Conservation (phyloP, 345 rosid genomes). For the Cardamine occulta region DNA sequence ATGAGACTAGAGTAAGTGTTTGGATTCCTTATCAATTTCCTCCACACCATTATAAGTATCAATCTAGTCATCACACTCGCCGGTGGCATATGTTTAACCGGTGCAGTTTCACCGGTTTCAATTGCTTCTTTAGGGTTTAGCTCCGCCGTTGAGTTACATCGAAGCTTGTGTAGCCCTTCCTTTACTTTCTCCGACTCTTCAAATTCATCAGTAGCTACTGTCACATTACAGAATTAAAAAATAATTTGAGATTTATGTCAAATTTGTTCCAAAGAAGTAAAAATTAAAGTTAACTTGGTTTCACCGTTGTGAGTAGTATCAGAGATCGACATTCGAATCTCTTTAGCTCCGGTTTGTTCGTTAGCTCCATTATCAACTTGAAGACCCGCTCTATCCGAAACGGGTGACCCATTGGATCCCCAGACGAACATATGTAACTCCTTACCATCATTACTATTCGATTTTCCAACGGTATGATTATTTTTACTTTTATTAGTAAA, state of each 20-base stretch:
- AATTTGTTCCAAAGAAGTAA: neutral
- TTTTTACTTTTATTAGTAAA: constrained; percentile 51
- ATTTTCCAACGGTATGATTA: constrained; percentile 42
- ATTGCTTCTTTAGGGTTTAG: constrained; percentile 65
- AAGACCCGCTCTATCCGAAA: constrained; percentile 73
- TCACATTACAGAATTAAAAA: neutral
- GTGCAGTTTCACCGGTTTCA: constrained; percentile 45
- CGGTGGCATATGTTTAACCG: constrained; percentile 80
- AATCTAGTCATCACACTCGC: constrained; percentile 91
- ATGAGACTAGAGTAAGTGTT: constrained; percentile 90
- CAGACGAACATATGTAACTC: constrained; percentile 91
- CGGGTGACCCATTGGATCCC: constrained; percentile 97
- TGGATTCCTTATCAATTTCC: constrained; percentile 89
- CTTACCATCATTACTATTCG: constrained; percentile 69
- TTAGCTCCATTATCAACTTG: constrained; percentile 50
- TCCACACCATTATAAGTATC: constrained; percentile 91
- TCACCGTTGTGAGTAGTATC: constrained; percentile 71
- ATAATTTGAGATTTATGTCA: neutral
- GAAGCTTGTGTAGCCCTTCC: constrained; percentile 54
- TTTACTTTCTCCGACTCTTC: constrained; percentile 57
- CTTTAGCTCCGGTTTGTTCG: constrained; percentile 80
- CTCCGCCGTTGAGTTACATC: constrained; percentile 70
- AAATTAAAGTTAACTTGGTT: constrained; percentile 31
- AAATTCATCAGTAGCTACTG: constrained; percentile 47
- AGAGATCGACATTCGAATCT: constrained; percentile 78